Base-by-base conservation (phyloP, 495 filamentous ascomycete genomes). In the Parmelia sp. region DNA sequence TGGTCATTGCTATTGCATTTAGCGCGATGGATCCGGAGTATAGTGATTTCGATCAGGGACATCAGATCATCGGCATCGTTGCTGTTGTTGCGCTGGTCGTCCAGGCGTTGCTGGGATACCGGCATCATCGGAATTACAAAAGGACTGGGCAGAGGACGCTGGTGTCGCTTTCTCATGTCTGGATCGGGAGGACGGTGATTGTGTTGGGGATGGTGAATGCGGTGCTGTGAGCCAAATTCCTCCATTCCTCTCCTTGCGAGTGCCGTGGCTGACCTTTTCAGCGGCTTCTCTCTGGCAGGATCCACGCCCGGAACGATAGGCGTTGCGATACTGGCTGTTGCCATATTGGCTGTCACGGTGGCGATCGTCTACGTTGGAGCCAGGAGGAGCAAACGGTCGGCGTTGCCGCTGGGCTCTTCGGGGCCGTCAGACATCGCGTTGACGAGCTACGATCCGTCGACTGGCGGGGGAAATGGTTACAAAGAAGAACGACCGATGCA, bases 1-100 rank as follows among this genome's bases (percentile, higher is more conserved):
- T 62, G 5, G 0, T 62, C 21, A 12, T 39, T 33, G 60, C 60
- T 3, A 62, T 62, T 39, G 33, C 45, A 0, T 62, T 62, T 10
- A 62, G 60, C 45, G 45, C 15, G 4, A 31, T 62, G 35, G 60
- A 62, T 40, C 60, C 60, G 12, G 60, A 62, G 15, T 62, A 39
- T 27, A 35, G 29, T 14, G 12, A 45, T 62, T 62, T 62, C 23
- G 23, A 36, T 21, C 19, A 55, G 14, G 45, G 33, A 0, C 60
- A 62, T 40, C 60, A 62, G 45, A 62, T 62, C 7, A 39, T 62
- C n/a, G 60, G 60, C 17, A 62, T 62, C 0, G 1, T 62, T 40
- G 45, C 12, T 19, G 60, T 62, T 8, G 40, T 23, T 23, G 31
- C 10, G 15, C 37, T 61, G 21, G 6, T 61, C 9, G 23, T 27